Conservation (phyloP, 805 yeast genomes). For the Jamesozyma jinghongensis region DNA sequence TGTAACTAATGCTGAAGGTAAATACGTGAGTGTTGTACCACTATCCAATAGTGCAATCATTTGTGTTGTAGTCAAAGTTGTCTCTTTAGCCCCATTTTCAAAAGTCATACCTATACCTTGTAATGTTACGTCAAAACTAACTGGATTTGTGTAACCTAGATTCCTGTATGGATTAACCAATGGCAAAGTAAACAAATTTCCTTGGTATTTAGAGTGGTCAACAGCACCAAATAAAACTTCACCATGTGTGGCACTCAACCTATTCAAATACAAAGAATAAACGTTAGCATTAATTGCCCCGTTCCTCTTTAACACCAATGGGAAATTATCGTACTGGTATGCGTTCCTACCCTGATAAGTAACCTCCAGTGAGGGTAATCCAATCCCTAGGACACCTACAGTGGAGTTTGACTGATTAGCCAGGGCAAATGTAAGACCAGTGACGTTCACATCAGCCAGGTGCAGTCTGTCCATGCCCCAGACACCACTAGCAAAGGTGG, state of each 20-base stretch:
- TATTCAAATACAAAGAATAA: constrained; percentile 56
- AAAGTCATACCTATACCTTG: constrained; percentile 22
- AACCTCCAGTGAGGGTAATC: constrained; percentile 58
- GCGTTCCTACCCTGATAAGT: constrained; percentile 32
- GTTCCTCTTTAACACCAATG: constrained; percentile 45
- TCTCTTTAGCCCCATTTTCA: constrained; percentile 4
- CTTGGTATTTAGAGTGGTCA: constrained; percentile 53
- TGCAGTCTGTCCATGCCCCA: constrained; percentile 48
- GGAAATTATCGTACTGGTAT: constrained; percentile 56
- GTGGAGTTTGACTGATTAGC: constrained; percentile 57
- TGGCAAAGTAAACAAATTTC: constrained; percentile 42
- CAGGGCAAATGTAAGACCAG: constrained; percentile 59
- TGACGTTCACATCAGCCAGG: constrained; percentile 43
- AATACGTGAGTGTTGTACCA: constrained; percentile 43
- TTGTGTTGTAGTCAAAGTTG: constrained; percentile 21
- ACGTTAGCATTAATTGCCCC: constrained; percentile 48
- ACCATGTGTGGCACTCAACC: constrained; percentile 36
- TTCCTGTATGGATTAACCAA: constrained; percentile 33
- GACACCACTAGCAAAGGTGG: constrained; percentile 35
- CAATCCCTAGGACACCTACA: constrained; percentile 66
- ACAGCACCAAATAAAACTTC: constrained; percentile 64
- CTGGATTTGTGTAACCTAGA: constrained; percentile 12
- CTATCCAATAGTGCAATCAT: constrained; percentile 43
- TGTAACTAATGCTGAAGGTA: constrained; percentile 33
- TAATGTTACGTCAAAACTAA: constrained; percentile 22